Evolutionary conservation across 371 early-diverging fungal genomes (phyloP).

Genomic region (Mortierella sp.): DNA sequence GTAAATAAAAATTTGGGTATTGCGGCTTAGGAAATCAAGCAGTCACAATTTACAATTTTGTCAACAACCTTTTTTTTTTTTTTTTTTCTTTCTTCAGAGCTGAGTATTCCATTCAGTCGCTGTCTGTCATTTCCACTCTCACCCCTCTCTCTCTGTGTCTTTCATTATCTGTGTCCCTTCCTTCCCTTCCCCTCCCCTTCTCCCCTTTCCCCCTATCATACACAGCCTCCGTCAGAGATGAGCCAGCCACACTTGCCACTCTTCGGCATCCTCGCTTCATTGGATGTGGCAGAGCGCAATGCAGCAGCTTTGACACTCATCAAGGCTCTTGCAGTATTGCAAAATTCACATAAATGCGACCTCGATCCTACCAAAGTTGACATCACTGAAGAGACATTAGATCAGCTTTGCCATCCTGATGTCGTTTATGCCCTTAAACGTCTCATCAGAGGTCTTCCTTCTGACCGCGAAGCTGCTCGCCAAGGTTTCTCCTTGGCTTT

Average conservation of each 20-base stretch:
- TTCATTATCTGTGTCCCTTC: background rate
- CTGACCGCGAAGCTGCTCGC: constrained; percentile 90
- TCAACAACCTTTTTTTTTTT: constrained; percentile 2
- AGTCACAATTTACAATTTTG: constrained; percentile 2
- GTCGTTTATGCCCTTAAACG: constrained; percentile 92
- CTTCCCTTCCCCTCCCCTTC: background rate
- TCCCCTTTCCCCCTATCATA: background rate
- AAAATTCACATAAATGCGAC: constrained; percentile 62
- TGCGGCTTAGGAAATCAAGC: background rate
- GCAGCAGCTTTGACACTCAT: constrained; percentile 72
- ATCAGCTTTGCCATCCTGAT: constrained; percentile 75
- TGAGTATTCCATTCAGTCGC: constrained; percentile 5
- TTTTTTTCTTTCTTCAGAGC: background rate
- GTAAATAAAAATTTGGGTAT: background rate
- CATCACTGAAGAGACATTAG: constrained; percentile 73
- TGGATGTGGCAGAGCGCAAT: constrained; percentile 69
- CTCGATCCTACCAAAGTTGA: constrained; percentile 38
- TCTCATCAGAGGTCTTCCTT: constrained; percentile 88
- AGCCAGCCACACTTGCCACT: constrained; percentile 56
- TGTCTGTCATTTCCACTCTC: constrained; percentile 6
- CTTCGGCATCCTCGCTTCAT: constrained; percentile 69
- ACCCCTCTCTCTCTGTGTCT: background rate
- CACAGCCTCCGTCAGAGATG: constrained; percentile 18
- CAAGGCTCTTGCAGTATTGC: constrained; percentile 60
- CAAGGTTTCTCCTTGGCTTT: constrained; percentile 96